phyloP scores from a whole-genome alignment of 306 rosid species.

The Heteromeles arbutifolia region DNA sequence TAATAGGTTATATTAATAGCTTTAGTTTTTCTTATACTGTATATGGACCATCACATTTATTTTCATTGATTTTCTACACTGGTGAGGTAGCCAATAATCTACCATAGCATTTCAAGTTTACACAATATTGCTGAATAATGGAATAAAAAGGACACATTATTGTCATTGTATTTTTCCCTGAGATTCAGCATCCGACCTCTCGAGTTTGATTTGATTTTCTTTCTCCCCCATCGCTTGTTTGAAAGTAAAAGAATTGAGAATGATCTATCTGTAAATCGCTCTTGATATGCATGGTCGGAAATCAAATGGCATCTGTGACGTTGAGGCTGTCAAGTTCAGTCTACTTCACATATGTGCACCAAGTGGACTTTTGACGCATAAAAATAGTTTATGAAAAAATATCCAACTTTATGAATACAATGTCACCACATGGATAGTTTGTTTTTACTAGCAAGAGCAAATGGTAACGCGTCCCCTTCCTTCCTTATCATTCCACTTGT shows the following conservation, averaged over 20 bases:
- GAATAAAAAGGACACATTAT: not conserved
- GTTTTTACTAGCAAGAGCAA: not conserved
- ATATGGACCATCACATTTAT: not conserved
- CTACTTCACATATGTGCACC: conserved; percentile 20
- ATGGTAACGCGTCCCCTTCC: conserved; percentile 37
- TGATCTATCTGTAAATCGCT: conserved; percentile 6
- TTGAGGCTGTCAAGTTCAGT: conserved; percentile 24
- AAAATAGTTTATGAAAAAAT: not conserved
- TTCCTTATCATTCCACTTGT: conserved; percentile 39
- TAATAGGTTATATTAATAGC: not conserved
- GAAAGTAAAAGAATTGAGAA: not conserved
- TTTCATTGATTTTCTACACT: not conserved
- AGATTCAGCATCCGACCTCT: not conserved
- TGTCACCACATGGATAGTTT: not conserved
- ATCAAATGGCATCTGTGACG: conserved; percentile 17
- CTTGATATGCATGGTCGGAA: conserved; percentile 1
- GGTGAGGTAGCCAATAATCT: not conserved
- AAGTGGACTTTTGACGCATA: conserved; percentile 19
- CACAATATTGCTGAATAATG: not conserved
- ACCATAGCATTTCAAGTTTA: not conserved
- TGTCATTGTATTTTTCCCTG: not conserved
- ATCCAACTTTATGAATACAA: not conserved
- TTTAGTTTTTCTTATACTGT: conserved; percentile 2
- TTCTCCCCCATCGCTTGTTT: not conserved
- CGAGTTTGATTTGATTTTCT: not conserved